These are phyloP conservation scores for Bacterosira constricta DNA, from an alignment of 108 stramenopile genomes.

Conservation along the genomic window DNA sequence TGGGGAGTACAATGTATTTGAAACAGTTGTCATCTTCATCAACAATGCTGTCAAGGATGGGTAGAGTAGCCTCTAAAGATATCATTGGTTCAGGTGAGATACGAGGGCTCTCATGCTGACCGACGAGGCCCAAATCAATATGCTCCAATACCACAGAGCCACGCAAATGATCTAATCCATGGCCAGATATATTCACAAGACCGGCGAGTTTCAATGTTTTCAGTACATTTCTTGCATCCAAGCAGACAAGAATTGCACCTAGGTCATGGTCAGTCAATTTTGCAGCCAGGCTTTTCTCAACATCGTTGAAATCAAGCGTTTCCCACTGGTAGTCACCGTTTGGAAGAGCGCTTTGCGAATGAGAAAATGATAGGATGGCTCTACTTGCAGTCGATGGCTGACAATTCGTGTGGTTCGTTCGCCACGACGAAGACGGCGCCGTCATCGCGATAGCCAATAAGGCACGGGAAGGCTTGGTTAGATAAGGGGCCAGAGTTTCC, in stretches of 20 bases:
- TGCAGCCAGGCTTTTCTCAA: background rate
- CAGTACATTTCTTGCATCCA: background rate
- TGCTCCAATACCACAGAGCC: constrained; percentile 6
- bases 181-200: constrained; percentile 5
- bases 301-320: constrained; percentile 22
- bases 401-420: too few species aligned
- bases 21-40: background rate
- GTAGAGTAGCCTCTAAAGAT: background rate
- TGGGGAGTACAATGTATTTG: constrained; percentile 11
- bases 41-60: constrained; percentile 20
- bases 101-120: background rate
- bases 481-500: too few species aligned
- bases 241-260: background rate
- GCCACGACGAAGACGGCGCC: too few species aligned
- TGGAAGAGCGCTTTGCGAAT: too few species aligned
- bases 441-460: too few species aligned
- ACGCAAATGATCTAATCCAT: constrained; percentile 13
- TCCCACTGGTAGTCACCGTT: too few species aligned
- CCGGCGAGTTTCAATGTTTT: constrained; percentile 10
- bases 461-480: too few species aligned
- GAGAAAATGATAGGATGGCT: too few species aligned
- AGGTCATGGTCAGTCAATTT: constrained; percentile 21
- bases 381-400: too few species aligned
- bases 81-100: background rate
- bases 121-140: constrained; percentile 19